These are phyloP conservation scores for Aspergillus quadricinctus DNA, from an alignment of 2,329 filamentous ascomycete species.

Conservation along the genomic window DNA sequence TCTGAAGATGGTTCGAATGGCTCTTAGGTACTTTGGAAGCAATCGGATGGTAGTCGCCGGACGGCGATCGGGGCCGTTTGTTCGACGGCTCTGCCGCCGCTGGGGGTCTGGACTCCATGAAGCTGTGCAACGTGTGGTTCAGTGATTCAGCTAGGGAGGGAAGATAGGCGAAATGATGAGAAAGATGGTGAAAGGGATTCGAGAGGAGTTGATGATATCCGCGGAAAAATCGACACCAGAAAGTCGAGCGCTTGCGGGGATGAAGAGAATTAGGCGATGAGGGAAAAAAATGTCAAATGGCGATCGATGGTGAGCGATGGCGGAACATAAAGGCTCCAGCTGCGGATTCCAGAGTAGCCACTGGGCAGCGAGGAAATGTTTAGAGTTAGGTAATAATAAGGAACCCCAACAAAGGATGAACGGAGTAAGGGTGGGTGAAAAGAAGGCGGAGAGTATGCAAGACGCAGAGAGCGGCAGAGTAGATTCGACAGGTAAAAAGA, in stretches of 20 bases:
- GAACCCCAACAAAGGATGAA: background rate
- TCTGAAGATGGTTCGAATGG: conserved; percentile 57
- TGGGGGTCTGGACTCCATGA: conserved; percentile 31
- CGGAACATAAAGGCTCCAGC: conserved; percentile 19
- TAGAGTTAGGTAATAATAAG: conserved; percentile 16
- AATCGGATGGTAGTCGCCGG: conserved; percentile 35
- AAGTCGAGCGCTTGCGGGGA: background rate
- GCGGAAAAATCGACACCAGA: background rate
- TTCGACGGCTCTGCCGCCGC: conserved; percentile 35
- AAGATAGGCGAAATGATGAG: background rate
- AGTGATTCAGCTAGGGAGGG: background rate
- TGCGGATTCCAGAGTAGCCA: conserved; percentile 17
- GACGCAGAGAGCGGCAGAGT: conserved; percentile 18
- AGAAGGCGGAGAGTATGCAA: conserved; percentile 13
- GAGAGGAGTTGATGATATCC: background rate
- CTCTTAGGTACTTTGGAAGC: conserved; percentile 52
- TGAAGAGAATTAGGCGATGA: conserved; percentile 2
- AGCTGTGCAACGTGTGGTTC: conserved; percentile 3
- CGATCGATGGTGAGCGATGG: conserved; percentile 19
- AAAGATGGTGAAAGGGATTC: background rate
- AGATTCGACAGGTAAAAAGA: conserved; percentile 58
- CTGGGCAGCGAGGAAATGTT: conserved; percentile 9
- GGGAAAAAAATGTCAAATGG: conserved; percentile 9
- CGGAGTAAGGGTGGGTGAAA: background rate
- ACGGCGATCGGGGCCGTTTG: conserved; percentile 45